Base-by-base conservation (phyloP, 2,329 filamentous ascomycete genomes). In the Trichoderma oligosporum region DNA sequence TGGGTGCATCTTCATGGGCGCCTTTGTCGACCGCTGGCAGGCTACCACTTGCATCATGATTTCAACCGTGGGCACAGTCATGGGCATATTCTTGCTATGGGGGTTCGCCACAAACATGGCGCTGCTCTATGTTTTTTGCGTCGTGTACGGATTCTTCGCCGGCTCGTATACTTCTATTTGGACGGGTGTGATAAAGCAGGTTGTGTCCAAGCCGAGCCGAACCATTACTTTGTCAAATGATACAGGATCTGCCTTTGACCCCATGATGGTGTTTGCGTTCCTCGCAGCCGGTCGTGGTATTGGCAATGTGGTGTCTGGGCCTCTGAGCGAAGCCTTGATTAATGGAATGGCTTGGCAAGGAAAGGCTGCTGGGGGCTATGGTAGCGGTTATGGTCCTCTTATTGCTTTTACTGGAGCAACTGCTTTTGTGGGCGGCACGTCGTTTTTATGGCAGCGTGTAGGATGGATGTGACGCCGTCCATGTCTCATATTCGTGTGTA, bases 81-180 rank as follows among this genome's bases (percentile, higher is more conserved):
- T 82, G 5, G 78, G 80, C 0, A 80, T 78, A 0, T 76, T 86
- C 20, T 65, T 84, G 16, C 70, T 86, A 33, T 87, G 84, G 84
- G 84, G 82, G 0, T 66, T 78, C 29, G 74, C 79, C 25, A 74
- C 73, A 0, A 75, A 73, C 6, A 68, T 82, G 44, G 73, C 75
- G 2, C 67, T 82, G 14, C 70, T 86, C 24, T 77, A 81, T 18
- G 61, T 80, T 12, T 87, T 85, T 67, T 80, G 82, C 16, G 67
- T 83, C 20, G 73, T 76, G 8, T 87, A 82, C 64, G 84, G 83
- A 1, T 76, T 85, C 62, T 86, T 85, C 55, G 82, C 83, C 0
- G 80, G 82, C 5, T 79, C 79, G 0, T 87, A 82, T 64, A 81
- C 79, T 18, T 78, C 79, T 2, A 80, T 81, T 0, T 87, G 83